Evolutionary conservation across 345 rosid species (phyloP).

Genomic region (Mercurialis annua): DNA sequence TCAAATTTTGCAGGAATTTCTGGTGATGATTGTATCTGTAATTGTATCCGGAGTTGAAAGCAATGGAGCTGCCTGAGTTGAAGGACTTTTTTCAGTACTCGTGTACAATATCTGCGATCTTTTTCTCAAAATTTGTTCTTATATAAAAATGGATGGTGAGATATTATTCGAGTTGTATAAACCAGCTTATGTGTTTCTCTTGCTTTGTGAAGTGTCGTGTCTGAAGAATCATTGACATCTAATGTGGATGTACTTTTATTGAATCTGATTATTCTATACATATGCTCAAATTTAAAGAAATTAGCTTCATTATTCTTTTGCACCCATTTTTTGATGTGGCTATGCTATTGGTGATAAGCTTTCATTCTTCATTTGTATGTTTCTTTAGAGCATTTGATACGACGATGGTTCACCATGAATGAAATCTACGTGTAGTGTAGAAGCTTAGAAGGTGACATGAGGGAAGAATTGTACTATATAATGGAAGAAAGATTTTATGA

Average conservation of each 20-base stretch:
- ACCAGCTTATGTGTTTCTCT: neutral
- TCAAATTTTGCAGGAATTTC: slow-evolving; percentile 4
- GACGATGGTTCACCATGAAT: too few species aligned
- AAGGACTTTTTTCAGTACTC: neutral
- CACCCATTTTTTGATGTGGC: too few species aligned
- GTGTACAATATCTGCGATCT: neutral
- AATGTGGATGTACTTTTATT: neutral
- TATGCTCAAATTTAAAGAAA: too few species aligned
- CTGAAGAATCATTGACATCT: neutral
- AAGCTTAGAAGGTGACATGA: too few species aligned
- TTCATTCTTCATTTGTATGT: too few species aligned
- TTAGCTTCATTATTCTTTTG: too few species aligned
- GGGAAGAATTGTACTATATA: too few species aligned
- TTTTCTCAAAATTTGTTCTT: neutral
- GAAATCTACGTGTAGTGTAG: too few species aligned
- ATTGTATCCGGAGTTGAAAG: neutral
- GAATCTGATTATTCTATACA: too few species aligned
- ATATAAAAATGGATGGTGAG: neutral
- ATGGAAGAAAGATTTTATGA: too few species aligned
- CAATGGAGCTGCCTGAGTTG: neutral
- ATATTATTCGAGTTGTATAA: neutral
- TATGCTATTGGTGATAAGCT: too few species aligned
- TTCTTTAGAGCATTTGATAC: too few species aligned
- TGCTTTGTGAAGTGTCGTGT: neutral
- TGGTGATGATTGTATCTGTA: neutral